Base-by-base conservation (phyloP, 2,329 filamentous ascomycete species). In the Alternaria novae-zelandiae region DNA sequence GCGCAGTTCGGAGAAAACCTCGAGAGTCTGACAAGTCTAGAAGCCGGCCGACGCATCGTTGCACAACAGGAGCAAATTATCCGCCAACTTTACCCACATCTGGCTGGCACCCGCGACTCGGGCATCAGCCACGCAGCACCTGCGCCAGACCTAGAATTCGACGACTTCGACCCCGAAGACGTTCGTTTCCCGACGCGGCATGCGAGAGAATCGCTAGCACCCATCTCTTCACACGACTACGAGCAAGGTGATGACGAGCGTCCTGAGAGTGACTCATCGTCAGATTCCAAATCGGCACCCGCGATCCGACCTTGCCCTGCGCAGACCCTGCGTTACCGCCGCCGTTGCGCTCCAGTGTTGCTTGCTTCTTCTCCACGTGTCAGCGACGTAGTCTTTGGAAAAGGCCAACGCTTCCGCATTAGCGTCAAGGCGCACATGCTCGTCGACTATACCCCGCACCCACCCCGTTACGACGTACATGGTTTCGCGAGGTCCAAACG, bases 41-140 rank as follows among this genome's bases (percentile, higher is more conserved):
- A 78, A 65, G 74, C 70, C 23, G 78, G 78, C 28, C 76, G 81
- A 15, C 72, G 76, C 36, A 73, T 85, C 47, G 76, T 85, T 53
- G 82, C 80, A 17, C 80, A 85, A 71, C 83, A 85, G 63, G 82
- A 85, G 70, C 81, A 80, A 15, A 82, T 85, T 56, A 79, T 85
- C 64, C 78, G 81, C 47, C 76, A 81, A 25, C 78, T 84, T 68
- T 85, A 83, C 66, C 83, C 83, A 11, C 74, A 80, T 32, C 76
- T 85, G 32, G 80, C 79, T 5, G 58, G 57, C 21, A 55, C 57
- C 32, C 60, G 61, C 11, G 61, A 67, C 17, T 61, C 67, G 44
- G 62, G 57, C 43, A 13, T 63, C 61, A 21, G 60, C 43, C 56
- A 63, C 41, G 43, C 70, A 50, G 46, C 64, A 13, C 61, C 68